Conservation (phyloP, 495 filamentous ascomycete species). For the Podospora comata region DNA sequence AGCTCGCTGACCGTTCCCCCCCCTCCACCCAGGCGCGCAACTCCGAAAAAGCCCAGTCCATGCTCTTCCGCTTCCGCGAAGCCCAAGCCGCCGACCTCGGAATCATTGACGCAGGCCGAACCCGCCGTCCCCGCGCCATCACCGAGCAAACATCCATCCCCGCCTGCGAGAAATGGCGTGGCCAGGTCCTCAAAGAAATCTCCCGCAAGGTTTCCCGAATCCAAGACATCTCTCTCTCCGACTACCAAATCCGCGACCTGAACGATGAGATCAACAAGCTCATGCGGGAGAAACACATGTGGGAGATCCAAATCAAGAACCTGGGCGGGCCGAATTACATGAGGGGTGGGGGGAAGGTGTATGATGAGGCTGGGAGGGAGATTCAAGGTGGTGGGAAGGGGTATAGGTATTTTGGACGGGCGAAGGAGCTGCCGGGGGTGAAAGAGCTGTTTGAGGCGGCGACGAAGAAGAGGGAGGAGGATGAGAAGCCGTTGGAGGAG, state of each 20-base stretch:
- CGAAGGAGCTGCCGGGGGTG: constrained; percentile 86
- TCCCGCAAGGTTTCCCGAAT: constrained; percentile 94
- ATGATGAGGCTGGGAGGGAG: constrained; percentile 89
- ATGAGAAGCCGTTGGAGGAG: constrained; percentile 58
- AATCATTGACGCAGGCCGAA: constrained; percentile 89
- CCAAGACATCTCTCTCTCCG: constrained; percentile 81
- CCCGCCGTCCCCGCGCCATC: constrained; percentile 84
- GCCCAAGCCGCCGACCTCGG: constrained; percentile 94
- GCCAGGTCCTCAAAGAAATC: constrained; percentile 95
- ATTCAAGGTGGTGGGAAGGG: constrained; percentile 87
- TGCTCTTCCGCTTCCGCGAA: constrained; percentile 99
- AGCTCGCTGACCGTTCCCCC: constrained; percentile 8
- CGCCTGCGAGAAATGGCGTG: constrained; percentile 94
- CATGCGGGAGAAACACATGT: constrained; percentile 97
- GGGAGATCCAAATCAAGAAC: constrained; percentile 94
- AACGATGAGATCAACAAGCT: constrained; percentile 99
- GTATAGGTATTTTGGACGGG: constrained; percentile 82
- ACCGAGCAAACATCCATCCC: constrained; percentile 80
- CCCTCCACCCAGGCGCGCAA: constrained; percentile 57
- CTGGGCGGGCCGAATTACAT: constrained; percentile 97
- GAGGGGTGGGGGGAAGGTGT: constrained; percentile 80
- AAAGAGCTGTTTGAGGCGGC: constrained; percentile 92
- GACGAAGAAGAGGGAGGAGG: constrained; percentile 52
- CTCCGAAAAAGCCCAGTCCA: constrained; percentile 97
- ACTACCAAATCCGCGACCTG: constrained; percentile 95